These are phyloP conservation scores for Chlamydomonas reinhardtii DNA, from an alignment of 163 green algal genomes.

Conservation along the genomic window DNA sequence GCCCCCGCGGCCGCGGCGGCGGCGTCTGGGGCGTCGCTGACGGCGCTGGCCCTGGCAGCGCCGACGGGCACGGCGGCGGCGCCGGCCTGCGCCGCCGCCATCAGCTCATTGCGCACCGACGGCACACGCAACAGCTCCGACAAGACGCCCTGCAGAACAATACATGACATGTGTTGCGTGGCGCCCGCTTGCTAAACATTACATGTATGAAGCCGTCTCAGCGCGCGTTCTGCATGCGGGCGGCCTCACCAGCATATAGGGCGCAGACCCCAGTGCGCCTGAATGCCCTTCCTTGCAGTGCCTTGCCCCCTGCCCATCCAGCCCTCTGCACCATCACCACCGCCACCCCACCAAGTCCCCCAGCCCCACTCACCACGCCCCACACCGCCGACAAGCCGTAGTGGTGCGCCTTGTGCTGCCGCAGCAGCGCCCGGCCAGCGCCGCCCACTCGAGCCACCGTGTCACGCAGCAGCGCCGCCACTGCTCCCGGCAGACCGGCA, in stretches of 20 bases:
- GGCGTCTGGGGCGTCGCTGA: neutral
- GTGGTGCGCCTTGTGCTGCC: no score
- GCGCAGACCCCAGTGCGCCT: no score
- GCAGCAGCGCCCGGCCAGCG: no score
- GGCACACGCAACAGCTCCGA: conserved; percentile 5
- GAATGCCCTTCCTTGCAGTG: neutral
- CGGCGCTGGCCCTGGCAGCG: no score
- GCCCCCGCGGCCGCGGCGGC: no score
- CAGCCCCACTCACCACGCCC: neutral
- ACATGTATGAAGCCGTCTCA: no score
- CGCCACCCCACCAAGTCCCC: no score
- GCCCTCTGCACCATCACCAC: neutral
- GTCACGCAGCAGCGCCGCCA: conserved; percentile 6
- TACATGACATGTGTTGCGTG: no score
- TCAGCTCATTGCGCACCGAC: neutral
- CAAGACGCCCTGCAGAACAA: neutral
- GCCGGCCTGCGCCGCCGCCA: conserved; percentile 7
- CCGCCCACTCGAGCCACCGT: neutral
- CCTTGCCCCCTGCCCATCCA: neutral
- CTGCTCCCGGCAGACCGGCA: neutral
- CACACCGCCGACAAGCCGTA: no score
- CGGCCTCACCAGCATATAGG: no score
- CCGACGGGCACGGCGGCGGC: neutral
- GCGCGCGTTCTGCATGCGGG: no score
- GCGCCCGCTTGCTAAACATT: no score